phyloP scores from a whole-genome alignment of 106 monocot genomes.

The Acanthochlamys bracteata region DNA sequence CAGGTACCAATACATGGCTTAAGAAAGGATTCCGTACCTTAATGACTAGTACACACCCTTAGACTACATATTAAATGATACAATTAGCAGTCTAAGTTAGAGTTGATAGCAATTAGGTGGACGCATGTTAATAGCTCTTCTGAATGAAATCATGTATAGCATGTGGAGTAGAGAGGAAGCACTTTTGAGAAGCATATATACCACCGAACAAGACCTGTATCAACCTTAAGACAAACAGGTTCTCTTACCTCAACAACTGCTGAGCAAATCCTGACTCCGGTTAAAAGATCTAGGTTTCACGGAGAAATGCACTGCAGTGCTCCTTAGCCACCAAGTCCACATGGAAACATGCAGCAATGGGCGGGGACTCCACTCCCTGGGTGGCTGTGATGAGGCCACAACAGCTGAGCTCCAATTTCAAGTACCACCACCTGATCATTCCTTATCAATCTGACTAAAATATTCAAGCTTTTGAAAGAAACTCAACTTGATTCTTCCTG shows the following conservation, averaged over 20 bases:
- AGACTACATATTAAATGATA: background rate
- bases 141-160: background rate
- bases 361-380: background rate
- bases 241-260: background rate
- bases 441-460: conserved; percentile 3
- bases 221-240: background rate
- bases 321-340: background rate
- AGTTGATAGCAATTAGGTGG: background rate
- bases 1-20: too few species aligned
- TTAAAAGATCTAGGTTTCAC: background rate
- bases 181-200: background rate
- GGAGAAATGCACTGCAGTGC: background rate
- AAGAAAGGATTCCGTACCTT: background rate
- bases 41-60: background rate
- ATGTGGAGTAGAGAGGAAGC: background rate
- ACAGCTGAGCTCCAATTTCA: background rate
- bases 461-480: conserved; percentile 1
- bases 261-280: background rate
- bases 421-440: conserved; percentile 10
- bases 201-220: background rate
- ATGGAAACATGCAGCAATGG: background rate
- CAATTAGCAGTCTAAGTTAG: background rate
- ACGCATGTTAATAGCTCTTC: conserved; percentile 1
- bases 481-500: conserved; percentile 13
- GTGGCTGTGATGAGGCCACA: conserved; percentile 11